Conservation (phyloP, 192 early-diverging fungal species). For the Coemansia javaensis region DNA sequence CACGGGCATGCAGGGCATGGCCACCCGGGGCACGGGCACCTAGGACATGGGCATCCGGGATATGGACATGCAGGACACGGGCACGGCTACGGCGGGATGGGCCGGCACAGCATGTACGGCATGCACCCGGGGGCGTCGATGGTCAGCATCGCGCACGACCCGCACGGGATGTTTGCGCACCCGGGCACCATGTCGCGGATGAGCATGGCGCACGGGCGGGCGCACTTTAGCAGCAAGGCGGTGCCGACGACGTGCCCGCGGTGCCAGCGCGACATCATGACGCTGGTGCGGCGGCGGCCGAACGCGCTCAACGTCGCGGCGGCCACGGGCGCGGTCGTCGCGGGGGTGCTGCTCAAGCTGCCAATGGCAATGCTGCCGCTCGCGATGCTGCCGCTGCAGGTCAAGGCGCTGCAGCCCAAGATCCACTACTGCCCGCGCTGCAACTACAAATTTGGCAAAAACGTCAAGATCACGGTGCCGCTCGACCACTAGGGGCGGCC, state of each 20-base stretch:
- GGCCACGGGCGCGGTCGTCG: slow-evolving; percentile 20
- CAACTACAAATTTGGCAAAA: slow-evolving; percentile 43
- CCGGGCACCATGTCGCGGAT: slow-evolving; percentile 3
- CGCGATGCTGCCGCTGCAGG: slow-evolving; percentile 36
- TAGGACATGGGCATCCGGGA: too few species aligned
- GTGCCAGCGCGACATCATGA: slow-evolving; percentile 27
- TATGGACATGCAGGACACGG: background rate
- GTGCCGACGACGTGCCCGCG: slow-evolving; percentile 30
- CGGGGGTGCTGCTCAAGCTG: slow-evolving; percentile 16
- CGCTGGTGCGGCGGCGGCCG: slow-evolving; percentile 28
- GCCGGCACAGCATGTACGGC: background rate
- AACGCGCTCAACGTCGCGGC: slow-evolving; percentile 23
- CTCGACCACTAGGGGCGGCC: background rate
- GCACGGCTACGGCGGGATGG: background rate
- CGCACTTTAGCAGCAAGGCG: slow-evolving; percentile 27
- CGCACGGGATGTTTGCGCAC: slow-evolving; percentile 34
- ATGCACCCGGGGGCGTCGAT: slow-evolving; percentile 9
- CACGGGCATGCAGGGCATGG: background rate
- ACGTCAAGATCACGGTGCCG: slow-evolving; percentile 29
- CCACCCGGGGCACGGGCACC: background rate
- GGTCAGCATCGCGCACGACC: slow-evolving; percentile 33
- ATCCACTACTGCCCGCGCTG: slow-evolving; percentile 36
- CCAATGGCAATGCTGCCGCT: slow-evolving; percentile 27
- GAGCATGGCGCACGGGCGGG: slow-evolving; percentile 9
- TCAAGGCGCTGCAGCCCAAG: slow-evolving; percentile 25